Evolutionary conservation across 805 yeast species (phyloP), one percentile per base, ranked within the genome.

Genomic region (Myxozyma neglecta): DNA sequence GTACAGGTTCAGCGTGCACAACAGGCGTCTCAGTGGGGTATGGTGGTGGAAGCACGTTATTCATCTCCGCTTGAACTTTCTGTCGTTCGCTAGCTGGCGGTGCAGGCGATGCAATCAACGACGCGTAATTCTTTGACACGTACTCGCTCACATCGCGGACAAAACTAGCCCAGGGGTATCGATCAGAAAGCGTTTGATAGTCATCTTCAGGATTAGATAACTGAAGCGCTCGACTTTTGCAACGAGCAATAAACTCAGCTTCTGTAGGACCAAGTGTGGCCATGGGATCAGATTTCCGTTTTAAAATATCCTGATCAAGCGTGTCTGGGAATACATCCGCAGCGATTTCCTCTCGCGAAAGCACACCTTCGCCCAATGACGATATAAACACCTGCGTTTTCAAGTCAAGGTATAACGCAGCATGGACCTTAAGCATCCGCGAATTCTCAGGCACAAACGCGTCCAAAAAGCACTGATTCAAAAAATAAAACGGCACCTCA

Each of bases 351-450:
- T 80, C 81, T 64, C 83, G 81, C 1, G 88, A 77, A 66, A 88
- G 78, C 57, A 84, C 83, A 10, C 80, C 81, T 50, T 73, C 74
- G 11, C 87, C 89, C 62, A 92, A 74, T 0, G 96, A 97, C 0
- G 97, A 87, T 20, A 94, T 91, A 71, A 85, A 94, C 0, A 97
- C 97, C 74, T 94, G 99, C 0, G 99, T 94, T 73, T 94, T 94
- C 72, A 94, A 80, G 68, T 94, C 97, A 44, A 94, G 78, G 68
- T 81, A 90, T 54, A 94, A 75, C 4, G 53, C 11, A 83, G 84
- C 91, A 68, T 90, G 97, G 9, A 88, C 83, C 72, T 91, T 91
- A 61, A 90, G 76, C 46, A 94, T 77, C 68, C 86, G 83, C 4
- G 90, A 79, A 32, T 68, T 68, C 14, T 75, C 85, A 0, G 97